A percentile compares a stretch with the other conserved stretches of the same genome.
Evolutionary conservation across 805 yeast genomes (phyloP).

Genomic region (Yamadazyma ubonensis): DNA sequence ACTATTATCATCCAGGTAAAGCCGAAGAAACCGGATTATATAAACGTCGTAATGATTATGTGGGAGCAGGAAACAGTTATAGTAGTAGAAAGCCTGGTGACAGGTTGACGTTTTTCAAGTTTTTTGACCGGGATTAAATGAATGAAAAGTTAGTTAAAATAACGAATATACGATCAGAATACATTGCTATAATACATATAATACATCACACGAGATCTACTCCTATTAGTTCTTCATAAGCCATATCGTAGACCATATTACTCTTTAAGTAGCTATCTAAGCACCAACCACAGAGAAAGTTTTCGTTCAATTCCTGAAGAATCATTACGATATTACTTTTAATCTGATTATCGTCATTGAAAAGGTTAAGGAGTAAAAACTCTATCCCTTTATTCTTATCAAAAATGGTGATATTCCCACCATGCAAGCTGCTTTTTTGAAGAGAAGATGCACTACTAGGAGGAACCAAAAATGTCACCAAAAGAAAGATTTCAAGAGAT

Average conservation of each 20-base stretch:
- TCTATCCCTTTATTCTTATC: slow-evolving; percentile 48
- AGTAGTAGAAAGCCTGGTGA: slow-evolving; percentile 60
- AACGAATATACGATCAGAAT: background rate
- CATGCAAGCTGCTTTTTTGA: slow-evolving; percentile 36
- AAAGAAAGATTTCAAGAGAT: slow-evolving; percentile 38
- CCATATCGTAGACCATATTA: slow-evolving; percentile 40
- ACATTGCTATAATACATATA: background rate
- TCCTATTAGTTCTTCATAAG: slow-evolving; percentile 33
- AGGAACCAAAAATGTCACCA: slow-evolving; percentile 41
- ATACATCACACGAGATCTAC: slow-evolving; percentile 9
- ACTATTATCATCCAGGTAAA: slow-evolving; percentile 49
- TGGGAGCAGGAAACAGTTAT: slow-evolving; percentile 66
- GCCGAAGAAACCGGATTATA: slow-evolving; percentile 29
- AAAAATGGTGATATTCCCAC: slow-evolving; percentile 40
- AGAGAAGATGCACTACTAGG: slow-evolving; percentile 40
- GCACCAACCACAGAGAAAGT: slow-evolving; percentile 47
- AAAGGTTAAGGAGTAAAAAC: slow-evolving; percentile 38
- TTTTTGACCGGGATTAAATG: slow-evolving; percentile 21
- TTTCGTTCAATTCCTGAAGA: slow-evolving; percentile 42
- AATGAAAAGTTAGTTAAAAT: background rate
- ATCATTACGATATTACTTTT: slow-evolving; percentile 42
- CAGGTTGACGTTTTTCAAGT: slow-evolving; percentile 32
- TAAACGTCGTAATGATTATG: slow-evolving; percentile 59
- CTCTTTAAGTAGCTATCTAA: slow-evolving; percentile 34
- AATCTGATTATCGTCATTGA: slow-evolving; percentile 40